Conservation (phyloP, 129 eudicot species). For the Saussurea involucrata region DNA sequence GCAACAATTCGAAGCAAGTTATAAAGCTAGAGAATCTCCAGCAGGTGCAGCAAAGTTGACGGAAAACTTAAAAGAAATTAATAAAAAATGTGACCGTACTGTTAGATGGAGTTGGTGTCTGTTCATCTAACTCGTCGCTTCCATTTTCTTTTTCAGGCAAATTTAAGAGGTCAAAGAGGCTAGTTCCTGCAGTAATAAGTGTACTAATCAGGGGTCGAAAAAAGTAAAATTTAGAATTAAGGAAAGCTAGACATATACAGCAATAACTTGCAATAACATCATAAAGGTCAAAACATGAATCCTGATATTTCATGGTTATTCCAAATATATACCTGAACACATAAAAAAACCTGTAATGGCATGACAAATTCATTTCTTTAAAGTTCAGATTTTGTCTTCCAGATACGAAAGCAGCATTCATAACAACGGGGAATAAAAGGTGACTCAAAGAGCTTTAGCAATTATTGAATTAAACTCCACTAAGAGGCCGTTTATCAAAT, state of each 20-base stretch:
- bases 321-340: neutral
- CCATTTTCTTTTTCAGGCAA: constrained; percentile 16
- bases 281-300: neutral
- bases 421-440: too few species aligned
- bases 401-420: neutral
- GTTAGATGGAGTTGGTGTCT: constrained; percentile 15
- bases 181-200: constrained; percentile 31
- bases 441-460: too few species aligned
- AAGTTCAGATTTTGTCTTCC: neutral
- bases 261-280: neutral
- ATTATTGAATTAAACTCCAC: too few species aligned
- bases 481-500: too few species aligned
- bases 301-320: neutral
- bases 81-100: constrained; percentile 12
- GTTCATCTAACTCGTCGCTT: constrained; percentile 12
- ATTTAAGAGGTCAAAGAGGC: constrained; percentile 46
- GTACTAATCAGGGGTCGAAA: neutral
- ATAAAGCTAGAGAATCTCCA: neutral
- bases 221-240: neutral
- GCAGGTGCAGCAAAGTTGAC: neutral
- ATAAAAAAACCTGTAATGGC: neutral
- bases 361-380: neutral
- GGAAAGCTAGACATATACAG: neutral
- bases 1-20: neutral
- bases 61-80: neutral